Evolutionary conservation across 2,329 filamentous ascomycete species (phyloP).

Genomic region (Dactylellina drechsleri): DNA sequence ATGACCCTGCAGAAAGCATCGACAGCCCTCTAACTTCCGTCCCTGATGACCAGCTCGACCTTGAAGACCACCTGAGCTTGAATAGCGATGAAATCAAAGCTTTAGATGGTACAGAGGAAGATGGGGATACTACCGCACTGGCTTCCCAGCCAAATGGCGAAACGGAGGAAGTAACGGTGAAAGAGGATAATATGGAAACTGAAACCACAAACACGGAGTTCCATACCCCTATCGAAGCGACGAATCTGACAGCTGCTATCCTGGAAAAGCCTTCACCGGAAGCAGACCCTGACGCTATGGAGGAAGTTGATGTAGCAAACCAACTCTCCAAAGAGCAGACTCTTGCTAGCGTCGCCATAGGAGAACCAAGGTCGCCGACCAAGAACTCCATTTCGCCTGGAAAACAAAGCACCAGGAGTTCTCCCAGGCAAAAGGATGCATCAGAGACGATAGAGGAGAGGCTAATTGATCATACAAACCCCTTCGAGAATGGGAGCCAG

Average conservation of each 20-base stretch:
- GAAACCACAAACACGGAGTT: conserved; percentile 46
- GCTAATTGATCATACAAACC: neutral
- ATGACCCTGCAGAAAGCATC: conserved; percentile 35
- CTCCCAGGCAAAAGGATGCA: conserved; percentile 31
- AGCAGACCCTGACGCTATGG: conserved; percentile 9
- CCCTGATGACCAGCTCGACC: conserved; percentile 41
- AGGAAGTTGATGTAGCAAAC: conserved; percentile 13
- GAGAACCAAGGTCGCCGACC: neutral
- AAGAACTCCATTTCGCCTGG: conserved; percentile 22
- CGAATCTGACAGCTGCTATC: neutral
- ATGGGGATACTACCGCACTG: neutral
- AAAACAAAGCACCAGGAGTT: conserved; percentile 28
- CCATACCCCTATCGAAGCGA: conserved; percentile 25
- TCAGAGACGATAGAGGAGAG: neutral
- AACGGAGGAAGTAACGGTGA: neutral
- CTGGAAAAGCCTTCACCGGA: neutral
- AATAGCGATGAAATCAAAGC: conserved; percentile 35
- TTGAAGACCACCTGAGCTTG: conserved; percentile 35
- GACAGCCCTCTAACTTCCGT: conserved; percentile 52
- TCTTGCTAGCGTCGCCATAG: conserved; percentile 5
- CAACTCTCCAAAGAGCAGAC: conserved; percentile 39
- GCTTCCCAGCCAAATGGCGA: neutral
- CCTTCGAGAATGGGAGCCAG: conserved; percentile 12
- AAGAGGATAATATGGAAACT: conserved; percentile 44
- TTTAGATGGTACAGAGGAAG: conserved; percentile 10